phyloP scores from a whole-genome alignment of 331 rosid species.

The Malus hybrid region DNA sequence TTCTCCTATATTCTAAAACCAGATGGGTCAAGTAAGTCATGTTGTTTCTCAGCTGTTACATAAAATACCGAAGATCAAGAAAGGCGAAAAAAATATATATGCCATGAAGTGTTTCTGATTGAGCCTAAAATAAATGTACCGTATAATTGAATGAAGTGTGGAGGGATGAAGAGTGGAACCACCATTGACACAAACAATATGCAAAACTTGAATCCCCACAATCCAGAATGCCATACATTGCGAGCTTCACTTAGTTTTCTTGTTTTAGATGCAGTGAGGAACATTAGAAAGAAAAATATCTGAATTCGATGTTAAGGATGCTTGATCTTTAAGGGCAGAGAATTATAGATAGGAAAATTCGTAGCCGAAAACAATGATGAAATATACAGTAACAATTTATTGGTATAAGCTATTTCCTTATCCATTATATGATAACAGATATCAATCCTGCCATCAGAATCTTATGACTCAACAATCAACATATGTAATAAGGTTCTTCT shows the following conservation, averaged over 20 bases:
- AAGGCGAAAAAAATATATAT: background rate
- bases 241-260: slow-evolving; percentile 50
- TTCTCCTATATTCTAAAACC: background rate
- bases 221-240: slow-evolving; percentile 74
- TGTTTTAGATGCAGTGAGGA: slow-evolving; percentile 54
- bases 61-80: background rate
- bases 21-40: background rate
- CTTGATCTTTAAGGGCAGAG: background rate
- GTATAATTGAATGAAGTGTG: slow-evolving; percentile 49
- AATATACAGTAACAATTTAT: too few relatives aligned
- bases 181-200: slow-evolving; percentile 47
- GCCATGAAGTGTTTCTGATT: background rate
- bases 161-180: slow-evolving; percentile 55
- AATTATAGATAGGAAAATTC: background rate
- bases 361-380: background rate
- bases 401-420: too few relatives aligned
- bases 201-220: slow-evolving; percentile 61
- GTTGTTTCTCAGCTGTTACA: background rate
- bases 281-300: slow-evolving; percentile 81
- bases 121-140: slow-evolving; percentile 31
- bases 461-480: background rate
- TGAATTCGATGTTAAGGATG: slow-evolving; percentile 50
- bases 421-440: too few relatives aligned
- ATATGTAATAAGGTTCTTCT: background rate
- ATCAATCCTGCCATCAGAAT: too few relatives aligned